Base-by-base conservation (phyloP, 179 eudicot species). In the Carnegiea gigantea region DNA sequence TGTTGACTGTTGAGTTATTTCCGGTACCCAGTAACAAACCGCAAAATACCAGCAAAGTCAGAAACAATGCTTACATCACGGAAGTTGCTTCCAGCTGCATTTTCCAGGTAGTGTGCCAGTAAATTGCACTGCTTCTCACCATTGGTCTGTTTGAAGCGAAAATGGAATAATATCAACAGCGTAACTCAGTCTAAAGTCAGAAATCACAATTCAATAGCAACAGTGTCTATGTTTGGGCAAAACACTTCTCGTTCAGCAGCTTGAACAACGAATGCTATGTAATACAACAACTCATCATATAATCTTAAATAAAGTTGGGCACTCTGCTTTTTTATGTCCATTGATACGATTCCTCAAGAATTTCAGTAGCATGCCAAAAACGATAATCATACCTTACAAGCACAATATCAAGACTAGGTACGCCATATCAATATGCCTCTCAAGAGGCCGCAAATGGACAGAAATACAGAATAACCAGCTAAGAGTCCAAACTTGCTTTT, bases 91-190 rank as follows among this genome's bases (percentile, higher is more conserved):
- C 85, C 82, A 5, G 62, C 76, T 77, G 62, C 82, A 30, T 82
- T 85, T 77, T 86, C 79, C 84, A 93, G 68, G 86, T 88, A 84
- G 62, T 92, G 83, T 73, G 84, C 86, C 13, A 95, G 89, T 80
- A 87, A 82, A 78, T 82, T 85, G 91, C 95, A 92, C 83, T 95
- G 98, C 82, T 86, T 75, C 79, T 90, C 93, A 44, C 98, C 98
- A 67, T 95, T 93, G 24, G 98, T 95, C 98, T 95, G 95, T 77
- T 80, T 77, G 43, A 80, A 36, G 38, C 17, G 73, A 76, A 38
- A 76, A 23, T n/a, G 17, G 21, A 46, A 59, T 9, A 73, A 38
- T 43, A 74, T 74, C 67, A 68, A 72, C 28, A 24, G 48, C 40
- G 21, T 28, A 77, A 67, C 57, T 77, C 75, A n/a, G 59, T 18